Evolutionary conservation across 2,329 filamentous ascomycete genomes (phyloP).

Genomic region (Endoconidiophora laricicola): DNA sequence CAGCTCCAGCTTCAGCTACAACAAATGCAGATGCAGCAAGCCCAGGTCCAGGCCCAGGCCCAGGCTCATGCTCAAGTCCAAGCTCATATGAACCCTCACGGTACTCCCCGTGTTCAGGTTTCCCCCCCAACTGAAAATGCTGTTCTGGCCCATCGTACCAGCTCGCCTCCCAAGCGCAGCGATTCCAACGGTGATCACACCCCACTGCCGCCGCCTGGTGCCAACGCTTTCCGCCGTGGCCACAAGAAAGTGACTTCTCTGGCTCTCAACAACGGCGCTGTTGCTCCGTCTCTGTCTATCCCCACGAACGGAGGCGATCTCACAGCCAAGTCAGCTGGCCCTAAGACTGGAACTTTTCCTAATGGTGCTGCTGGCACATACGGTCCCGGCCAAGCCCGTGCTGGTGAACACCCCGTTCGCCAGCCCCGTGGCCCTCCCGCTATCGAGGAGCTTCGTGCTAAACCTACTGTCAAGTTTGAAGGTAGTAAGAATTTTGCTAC

Average conservation of each 20-base stretch:
- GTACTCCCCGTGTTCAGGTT: conserved; percentile 54
- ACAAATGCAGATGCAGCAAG: conserved; percentile 24
- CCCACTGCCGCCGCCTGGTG: conserved; percentile 72
- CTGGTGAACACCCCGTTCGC: conserved; percentile 83
- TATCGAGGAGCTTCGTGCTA: conserved; percentile 75
- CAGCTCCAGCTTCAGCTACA: conserved; percentile 26
- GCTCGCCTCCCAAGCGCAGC: conserved; percentile 47
- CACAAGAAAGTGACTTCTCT: conserved; percentile 83
- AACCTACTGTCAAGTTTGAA: conserved; percentile 83
- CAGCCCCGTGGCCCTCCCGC: conserved; percentile 86
- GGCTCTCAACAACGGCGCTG: conserved; percentile 27
- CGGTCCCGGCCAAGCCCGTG: conserved; percentile 79
- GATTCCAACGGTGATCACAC: conserved; percentile 50
- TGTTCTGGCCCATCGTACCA: conserved; percentile 39
- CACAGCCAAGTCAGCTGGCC: conserved; percentile 37
- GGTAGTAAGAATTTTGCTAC: conserved; percentile 96
- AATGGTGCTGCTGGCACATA: conserved; percentile 75
- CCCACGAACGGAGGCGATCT: conserved; percentile 13
- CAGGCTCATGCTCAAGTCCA: conserved; percentile 18
- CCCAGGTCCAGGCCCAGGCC: conserved; percentile 16
- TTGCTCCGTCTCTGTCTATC: conserved; percentile 32
- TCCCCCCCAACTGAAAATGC: conserved; percentile 57
- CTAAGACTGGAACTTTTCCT: conserved; percentile 67
- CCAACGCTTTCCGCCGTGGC: conserved; percentile 79
- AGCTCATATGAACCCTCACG: conserved; percentile 6